Conservation (phyloP, 2,329 filamentous ascomycete species). For the Ascochyta koolunga region DNA sequence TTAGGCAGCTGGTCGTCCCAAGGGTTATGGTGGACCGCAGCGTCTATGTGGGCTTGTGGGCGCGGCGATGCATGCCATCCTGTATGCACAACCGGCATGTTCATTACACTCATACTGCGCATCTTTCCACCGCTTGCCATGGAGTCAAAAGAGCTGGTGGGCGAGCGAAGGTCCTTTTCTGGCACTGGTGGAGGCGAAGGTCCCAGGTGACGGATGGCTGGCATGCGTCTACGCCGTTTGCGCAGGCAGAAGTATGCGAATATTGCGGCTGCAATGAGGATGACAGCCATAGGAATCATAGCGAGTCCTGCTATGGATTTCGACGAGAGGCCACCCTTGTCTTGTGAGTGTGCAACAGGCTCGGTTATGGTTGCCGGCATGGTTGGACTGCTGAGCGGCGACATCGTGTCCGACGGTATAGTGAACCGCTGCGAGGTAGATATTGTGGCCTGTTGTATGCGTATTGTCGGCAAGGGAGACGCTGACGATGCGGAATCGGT, state of each 20-base stretch:
- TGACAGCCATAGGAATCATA: slow-evolving; percentile 30
- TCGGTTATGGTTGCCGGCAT: neutral
- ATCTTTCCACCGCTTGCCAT: slow-evolving; percentile 24
- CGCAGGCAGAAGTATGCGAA: slow-evolving; percentile 29
- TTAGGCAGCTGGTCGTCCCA: slow-evolving; percentile 5
- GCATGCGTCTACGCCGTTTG: slow-evolving; percentile 6
- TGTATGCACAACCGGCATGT: slow-evolving; percentile 6
- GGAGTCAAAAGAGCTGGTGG: slow-evolving; percentile 15
- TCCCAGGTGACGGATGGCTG: slow-evolving; percentile 2
- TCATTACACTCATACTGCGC: slow-evolving; percentile 28
- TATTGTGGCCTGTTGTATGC: slow-evolving; percentile 17
- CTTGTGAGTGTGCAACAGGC: neutral
- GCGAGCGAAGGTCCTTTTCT: slow-evolving; percentile 21
- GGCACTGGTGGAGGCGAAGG: slow-evolving; percentile 14
- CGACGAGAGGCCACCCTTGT: slow-evolving; percentile 12
- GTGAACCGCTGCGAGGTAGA: slow-evolving; percentile 13
- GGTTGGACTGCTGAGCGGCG: neutral
- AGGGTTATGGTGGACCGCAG: slow-evolving; percentile 4
- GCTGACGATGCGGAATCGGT: neutral
- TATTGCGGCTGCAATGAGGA: slow-evolving; percentile 21
- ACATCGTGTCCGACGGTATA: neutral
- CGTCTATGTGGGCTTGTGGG: neutral
- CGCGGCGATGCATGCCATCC: slow-evolving; percentile 4
- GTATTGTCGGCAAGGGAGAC: slow-evolving; percentile 7
- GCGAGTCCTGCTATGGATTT: slow-evolving; percentile 30